Conservation (phyloP, 768 basidiomycete genomes). For the Calocybe gangraenosa region DNA sequence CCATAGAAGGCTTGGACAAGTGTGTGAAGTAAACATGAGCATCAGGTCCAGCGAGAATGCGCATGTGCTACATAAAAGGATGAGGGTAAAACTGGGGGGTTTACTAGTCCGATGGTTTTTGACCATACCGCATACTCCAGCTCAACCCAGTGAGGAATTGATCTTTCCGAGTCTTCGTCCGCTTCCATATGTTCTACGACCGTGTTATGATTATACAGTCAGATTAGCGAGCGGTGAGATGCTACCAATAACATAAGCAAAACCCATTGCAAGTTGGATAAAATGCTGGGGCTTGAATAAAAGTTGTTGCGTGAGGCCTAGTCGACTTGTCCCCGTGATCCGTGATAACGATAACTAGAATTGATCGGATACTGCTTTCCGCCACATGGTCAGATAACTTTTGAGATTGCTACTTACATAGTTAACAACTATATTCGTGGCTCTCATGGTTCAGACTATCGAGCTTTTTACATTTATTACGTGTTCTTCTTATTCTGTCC, state of each 20-base stretch:
- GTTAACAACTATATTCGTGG: too few relatives aligned
- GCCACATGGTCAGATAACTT: too few relatives aligned
- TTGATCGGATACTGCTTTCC: too few relatives aligned
- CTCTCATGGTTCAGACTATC: too few relatives aligned
- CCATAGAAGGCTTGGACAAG: constrained; percentile 68
- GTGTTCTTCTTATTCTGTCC: too few relatives aligned
- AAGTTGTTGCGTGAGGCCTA: background rate
- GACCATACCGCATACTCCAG: constrained; percentile 78
- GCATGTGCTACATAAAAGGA: constrained; percentile 65
- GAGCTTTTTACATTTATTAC: too few relatives aligned
- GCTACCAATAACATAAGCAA: constrained; percentile 56
- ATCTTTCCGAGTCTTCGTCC: constrained; percentile 69
- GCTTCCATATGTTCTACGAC: constrained; percentile 89
- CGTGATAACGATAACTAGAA: too few relatives aligned
- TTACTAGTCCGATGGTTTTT: constrained; percentile 6
- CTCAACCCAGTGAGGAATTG: constrained; percentile 86
- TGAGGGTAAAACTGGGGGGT: background rate
- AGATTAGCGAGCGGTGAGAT: constrained; percentile 1
- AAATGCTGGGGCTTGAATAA: background rate
- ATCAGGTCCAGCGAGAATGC: constrained; percentile 60
- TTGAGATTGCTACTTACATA: too few relatives aligned
- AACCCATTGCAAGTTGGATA: constrained; percentile 36
- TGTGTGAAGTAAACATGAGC: constrained; percentile 80
- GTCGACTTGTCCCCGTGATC: too few relatives aligned
- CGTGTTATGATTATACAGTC: background rate